Evolutionary conservation across 129 eudicot genomes (phyloP).

Genomic region (Flaveria sonorensis): DNA sequence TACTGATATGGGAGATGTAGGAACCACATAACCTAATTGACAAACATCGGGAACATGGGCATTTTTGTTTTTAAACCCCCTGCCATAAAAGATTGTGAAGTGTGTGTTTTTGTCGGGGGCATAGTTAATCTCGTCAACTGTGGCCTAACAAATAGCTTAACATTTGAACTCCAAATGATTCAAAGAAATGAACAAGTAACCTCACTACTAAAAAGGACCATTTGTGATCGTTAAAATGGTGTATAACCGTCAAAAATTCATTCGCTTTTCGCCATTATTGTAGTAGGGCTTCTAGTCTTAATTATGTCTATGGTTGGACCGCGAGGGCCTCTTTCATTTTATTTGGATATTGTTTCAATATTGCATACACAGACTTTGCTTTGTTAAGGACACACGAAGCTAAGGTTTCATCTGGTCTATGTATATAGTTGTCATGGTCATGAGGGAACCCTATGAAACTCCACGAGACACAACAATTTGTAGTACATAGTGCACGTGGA

Average conservation of each 20-base stretch:
- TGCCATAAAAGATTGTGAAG: constrained; percentile 23
- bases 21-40: constrained; percentile 14
- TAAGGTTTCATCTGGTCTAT: neutral
- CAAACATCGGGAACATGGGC: constrained; percentile 24
- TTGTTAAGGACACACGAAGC: neutral
- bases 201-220: no score
- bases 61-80: constrained; percentile 28
- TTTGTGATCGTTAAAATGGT: no score
- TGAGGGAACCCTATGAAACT: neutral
- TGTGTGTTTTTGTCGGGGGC: neutral
- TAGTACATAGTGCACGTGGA: constrained; percentile 4
- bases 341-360: neutral
- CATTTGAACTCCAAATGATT: no score
- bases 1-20: constrained; percentile 20
- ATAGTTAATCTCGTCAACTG: neutral
- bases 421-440: neutral
- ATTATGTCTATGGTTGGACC: neutral
- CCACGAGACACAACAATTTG: constrained; percentile 15
- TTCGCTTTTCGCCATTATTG: no score
- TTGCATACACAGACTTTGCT: constrained; percentile 2
- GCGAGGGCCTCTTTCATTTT: neutral
- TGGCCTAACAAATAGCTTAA: neutral
- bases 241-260: no score
- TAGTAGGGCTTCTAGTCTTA: neutral
- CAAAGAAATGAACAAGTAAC: no score